Base-by-base conservation (phyloP, 2,329 filamentous ascomycete species). In the Chrysoporthe austroafricana region DNA sequence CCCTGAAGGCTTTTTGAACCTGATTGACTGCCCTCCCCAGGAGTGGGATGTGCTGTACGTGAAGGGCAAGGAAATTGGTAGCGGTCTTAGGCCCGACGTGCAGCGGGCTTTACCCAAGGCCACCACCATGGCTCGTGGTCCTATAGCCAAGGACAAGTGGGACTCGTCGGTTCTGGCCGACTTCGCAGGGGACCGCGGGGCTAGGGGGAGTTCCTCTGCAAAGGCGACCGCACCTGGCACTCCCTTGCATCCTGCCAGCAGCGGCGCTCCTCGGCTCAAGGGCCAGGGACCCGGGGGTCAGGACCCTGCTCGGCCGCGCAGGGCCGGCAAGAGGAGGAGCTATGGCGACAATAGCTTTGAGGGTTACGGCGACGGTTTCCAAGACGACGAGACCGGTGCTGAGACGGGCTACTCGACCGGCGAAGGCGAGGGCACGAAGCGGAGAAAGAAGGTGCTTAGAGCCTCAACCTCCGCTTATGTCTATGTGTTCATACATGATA, bases 311-410 rank as follows among this genome's bases (percentile, higher is more conserved):
- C 83, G 91, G 65, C 88, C 90, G 44, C 88, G 90, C 72, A 85
- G 91, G 60, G 82, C 84, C 66, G 84, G 87, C 70, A 92, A 91
- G 81, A 94, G 94, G 83, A 86, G 92, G 60, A 87, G 89, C 70
- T 94, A 94, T 75, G 88, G 90, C 50, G 91, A 94, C 71, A 86
- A 84, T 73, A 92, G 89, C 73, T 94, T 87, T 74, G 88, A 91
- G 73, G 91, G 91, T 54, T 94, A 94, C 73, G 86, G 87, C 57
- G 90, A 93, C 72, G 89, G 89, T 11, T 67, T 63, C 32, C 57
- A 60, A 21, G 91, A 93, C 70, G 90, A 92, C 71, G 90, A 91
- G 70, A 77, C 76, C 9, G 87, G 84, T 57, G 74, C 77, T 66
- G 88, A 86, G 14, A 82, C 80, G 18, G 88, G 86, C n/a, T 90